Conservation (phyloP, 1,139 yeast genomes). For the Hemisphaericaspora xylanilytica region DNA sequence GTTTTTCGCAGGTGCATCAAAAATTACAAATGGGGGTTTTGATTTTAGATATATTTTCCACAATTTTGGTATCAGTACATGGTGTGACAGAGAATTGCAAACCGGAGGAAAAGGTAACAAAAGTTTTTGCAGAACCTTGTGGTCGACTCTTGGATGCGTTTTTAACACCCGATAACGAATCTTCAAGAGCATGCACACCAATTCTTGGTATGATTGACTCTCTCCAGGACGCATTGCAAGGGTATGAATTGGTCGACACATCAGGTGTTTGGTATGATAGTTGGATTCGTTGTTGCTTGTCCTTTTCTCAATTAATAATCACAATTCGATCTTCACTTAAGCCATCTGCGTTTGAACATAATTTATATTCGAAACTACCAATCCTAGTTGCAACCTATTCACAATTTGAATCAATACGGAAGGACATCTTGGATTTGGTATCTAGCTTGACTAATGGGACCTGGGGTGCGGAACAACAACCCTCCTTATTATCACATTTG, state of each 20-base stretch:
- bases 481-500: slow-evolving; percentile 78
- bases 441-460: slow-evolving; percentile 60
- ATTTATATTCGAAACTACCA: slow-evolving; percentile 56
- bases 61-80: slow-evolving; percentile 53
- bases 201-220: slow-evolving; percentile 51
- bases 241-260: slow-evolving; percentile 43
- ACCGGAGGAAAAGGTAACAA: slow-evolving; percentile 44
- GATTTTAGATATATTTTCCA: slow-evolving; percentile 55
- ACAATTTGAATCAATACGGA: slow-evolving; percentile 46
- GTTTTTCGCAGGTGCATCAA: slow-evolving; percentile 55
- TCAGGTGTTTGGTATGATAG: slow-evolving; percentile 40
- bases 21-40: slow-evolving; percentile 61
- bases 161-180: slow-evolving; percentile 49
- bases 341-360: slow-evolving; percentile 66
- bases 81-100: slow-evolving; percentile 50
- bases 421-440: slow-evolving; percentile 54
- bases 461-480: slow-evolving; percentile 57
- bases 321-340: slow-evolving; percentile 53
- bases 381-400: slow-evolving; percentile 60
- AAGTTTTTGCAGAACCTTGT: slow-evolving; percentile 51
- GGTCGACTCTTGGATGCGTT: slow-evolving; percentile 54
- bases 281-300: slow-evolving; percentile 44
- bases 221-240: slow-evolving; percentile 35
- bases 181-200: slow-evolving; percentile 56
- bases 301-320: slow-evolving; percentile 45